A percentile compares a stretch with the other conserved stretches of the same genome.
Evolutionary conservation across 2,329 filamentous ascomycete species (phyloP).

Genomic region (Mycosphaerella arachidis): DNA sequence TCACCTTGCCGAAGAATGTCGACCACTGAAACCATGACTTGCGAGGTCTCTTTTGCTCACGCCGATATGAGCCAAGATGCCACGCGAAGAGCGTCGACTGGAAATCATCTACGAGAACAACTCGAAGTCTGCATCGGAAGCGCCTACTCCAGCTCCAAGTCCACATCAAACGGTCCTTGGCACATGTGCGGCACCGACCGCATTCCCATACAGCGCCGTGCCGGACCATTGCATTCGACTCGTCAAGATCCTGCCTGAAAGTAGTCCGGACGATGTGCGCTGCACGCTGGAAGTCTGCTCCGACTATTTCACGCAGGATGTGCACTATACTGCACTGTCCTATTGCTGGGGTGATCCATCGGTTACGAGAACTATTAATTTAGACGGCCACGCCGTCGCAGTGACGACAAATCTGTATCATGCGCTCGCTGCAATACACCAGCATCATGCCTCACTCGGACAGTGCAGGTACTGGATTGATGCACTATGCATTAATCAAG

Average conservation of each 20-base stretch:
- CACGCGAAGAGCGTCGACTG: too few species aligned
- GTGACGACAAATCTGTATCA: not conserved
- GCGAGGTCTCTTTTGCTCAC: too few species aligned
- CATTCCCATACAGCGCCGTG: too few species aligned
- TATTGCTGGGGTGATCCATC: not conserved
- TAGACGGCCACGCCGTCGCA: not conserved
- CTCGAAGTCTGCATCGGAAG: too few species aligned
- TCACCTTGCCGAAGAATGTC: too few species aligned
- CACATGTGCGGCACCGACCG: too few species aligned
- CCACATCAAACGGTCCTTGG: too few species aligned
- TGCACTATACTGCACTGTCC: not conserved
- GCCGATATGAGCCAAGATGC: too few species aligned
- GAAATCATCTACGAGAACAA: too few species aligned
- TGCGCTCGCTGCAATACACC: not conserved
- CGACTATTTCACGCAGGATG: not conserved
- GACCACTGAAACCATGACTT: too few species aligned
- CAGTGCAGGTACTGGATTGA: not conserved
- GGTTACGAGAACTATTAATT: not conserved
- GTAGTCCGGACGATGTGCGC: not conserved
- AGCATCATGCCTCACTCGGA: not conserved
- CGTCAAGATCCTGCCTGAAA: not conserved
- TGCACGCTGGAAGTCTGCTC: not conserved
- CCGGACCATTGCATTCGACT: not conserved
- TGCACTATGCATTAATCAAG: conserved; percentile 4
- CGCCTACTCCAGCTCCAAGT: too few species aligned